These are phyloP conservation scores for Meyerozyma carpophila DNA, from an alignment of 1,139 yeast genomes.

Conservation along the genomic window DNA sequence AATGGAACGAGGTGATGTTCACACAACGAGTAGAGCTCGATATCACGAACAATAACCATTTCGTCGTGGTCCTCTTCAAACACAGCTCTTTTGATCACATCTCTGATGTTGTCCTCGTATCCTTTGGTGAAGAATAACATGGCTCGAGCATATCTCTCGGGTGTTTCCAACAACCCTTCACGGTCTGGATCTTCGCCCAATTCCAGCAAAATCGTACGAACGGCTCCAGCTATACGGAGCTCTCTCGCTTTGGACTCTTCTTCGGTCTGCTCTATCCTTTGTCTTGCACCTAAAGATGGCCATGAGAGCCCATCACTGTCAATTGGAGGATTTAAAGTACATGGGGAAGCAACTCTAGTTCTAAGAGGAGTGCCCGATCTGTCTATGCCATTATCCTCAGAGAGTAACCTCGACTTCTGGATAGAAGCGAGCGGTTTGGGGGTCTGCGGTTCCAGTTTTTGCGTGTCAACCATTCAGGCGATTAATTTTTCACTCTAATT, in stretches of 20 bases:
- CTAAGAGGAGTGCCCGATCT: conserved; percentile 44
- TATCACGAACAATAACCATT: conserved; percentile 96
- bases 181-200: conserved; percentile 88
- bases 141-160: conserved; percentile 94
- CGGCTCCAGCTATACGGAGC: conserved; percentile 76
- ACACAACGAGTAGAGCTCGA: conserved; percentile 86
- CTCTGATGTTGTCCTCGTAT: conserved; percentile 85
- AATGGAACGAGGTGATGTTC: conserved; percentile 98
- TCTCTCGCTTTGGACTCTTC: conserved; percentile 63
- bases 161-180: conserved; percentile 91
- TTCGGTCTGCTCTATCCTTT: conserved; percentile 60
- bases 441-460: neutral
- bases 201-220: conserved; percentile 72
- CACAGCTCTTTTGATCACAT: conserved; percentile 90
- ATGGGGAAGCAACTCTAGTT: conserved; percentile 79
- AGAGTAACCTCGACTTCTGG: neutral
- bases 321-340: conserved; percentile 77
- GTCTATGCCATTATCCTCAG: neutral
- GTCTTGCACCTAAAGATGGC: conserved; percentile 89
- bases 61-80: conserved; percentile 98
- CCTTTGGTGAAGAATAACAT: conserved; percentile 95
- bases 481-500: neutral
- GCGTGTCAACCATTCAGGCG: neutral
- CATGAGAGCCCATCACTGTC: conserved; percentile 89
- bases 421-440: neutral